Evolutionary conservation across 805 yeast species (phyloP).

Genomic region (Ogataea populi-albae): DNA sequence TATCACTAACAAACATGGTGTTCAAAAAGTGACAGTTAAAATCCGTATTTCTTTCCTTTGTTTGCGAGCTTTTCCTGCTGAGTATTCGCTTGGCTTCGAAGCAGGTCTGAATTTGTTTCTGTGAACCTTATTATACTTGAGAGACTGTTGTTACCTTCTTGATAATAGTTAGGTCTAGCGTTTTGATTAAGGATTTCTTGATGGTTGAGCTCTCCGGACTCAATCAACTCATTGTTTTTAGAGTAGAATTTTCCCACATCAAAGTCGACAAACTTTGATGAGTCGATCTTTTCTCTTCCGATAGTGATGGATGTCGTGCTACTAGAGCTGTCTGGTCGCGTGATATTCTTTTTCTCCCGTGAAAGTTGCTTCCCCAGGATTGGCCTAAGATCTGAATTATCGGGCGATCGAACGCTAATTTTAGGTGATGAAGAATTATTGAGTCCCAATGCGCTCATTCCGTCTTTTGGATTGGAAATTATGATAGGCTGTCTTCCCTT

Average conservation of each 20-base stretch:
- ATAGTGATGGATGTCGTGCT: slow-evolving; percentile 4
- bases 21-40: slow-evolving; percentile 1
- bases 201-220: slow-evolving; percentile 33
- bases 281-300: slow-evolving; percentile 11
- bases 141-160: slow-evolving; percentile 33
- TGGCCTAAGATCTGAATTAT: background rate
- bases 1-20: background rate
- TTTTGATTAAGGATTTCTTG: slow-evolving; percentile 16
- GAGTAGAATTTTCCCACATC: slow-evolving; percentile 38
- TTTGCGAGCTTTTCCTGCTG: slow-evolving; percentile 14
- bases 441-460: slow-evolving; percentile 9
- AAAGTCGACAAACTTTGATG: slow-evolving; percentile 33
- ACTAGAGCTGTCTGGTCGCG: slow-evolving; percentile 1
- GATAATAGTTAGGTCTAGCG: slow-evolving; percentile 25
- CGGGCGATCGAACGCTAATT: background rate
- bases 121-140: slow-evolving; percentile 31
- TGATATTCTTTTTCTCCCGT: slow-evolving; percentile 2
- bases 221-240: slow-evolving; percentile 30
- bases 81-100: slow-evolving; percentile 20
- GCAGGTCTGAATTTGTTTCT: slow-evolving; percentile 25
- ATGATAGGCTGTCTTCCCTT: background rate
- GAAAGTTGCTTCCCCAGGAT: too few relatives aligned
- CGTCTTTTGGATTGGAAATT: slow-evolving; percentile 3
- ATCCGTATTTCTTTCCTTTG: slow-evolving; percentile 19
- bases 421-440: background rate